Evolutionary conservation across 176 grass and related monocot genomes (phyloP).

Genomic region (Paspalum notatum): DNA sequence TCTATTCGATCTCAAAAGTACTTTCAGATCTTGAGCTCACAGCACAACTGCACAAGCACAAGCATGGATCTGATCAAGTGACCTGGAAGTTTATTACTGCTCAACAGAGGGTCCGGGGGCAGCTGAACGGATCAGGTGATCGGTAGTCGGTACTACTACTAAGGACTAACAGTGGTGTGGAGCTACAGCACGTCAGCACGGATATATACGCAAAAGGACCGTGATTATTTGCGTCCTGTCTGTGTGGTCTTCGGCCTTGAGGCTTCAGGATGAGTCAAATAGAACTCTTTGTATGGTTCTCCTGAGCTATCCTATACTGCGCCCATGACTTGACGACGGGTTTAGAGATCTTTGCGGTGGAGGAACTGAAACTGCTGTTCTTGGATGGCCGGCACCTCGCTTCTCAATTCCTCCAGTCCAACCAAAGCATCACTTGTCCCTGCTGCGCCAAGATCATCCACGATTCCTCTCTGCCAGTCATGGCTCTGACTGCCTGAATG

Average conservation of each 20-base stretch:
- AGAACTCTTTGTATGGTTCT: too few species aligned
- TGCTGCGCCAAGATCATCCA: constrained; percentile 30
- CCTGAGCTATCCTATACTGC: too few species aligned
- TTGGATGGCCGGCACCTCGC: background rate
- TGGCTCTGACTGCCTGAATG: background rate
- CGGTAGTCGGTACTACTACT: background rate
- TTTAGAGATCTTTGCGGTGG: background rate
- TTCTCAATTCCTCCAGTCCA: background rate
- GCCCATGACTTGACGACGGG: background rate
- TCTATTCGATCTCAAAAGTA: background rate
- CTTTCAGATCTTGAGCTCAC: background rate
- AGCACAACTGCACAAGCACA: too few species aligned
- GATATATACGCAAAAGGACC: background rate
- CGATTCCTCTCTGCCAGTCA: constrained; percentile 30
- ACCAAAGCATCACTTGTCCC: background rate
- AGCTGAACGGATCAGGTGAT: background rate
- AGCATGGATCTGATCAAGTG: background rate
- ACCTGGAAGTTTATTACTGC: background rate
- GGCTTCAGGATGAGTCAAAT: too few species aligned
- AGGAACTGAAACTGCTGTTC: too few species aligned
- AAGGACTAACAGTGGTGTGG: background rate
- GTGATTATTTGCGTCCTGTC: background rate
- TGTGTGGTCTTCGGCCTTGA: background rate
- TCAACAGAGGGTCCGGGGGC: background rate
- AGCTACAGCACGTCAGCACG: background rate